Base-by-base conservation (phyloP, 768 basidiomycete species). In the Suillus plorans region DNA sequence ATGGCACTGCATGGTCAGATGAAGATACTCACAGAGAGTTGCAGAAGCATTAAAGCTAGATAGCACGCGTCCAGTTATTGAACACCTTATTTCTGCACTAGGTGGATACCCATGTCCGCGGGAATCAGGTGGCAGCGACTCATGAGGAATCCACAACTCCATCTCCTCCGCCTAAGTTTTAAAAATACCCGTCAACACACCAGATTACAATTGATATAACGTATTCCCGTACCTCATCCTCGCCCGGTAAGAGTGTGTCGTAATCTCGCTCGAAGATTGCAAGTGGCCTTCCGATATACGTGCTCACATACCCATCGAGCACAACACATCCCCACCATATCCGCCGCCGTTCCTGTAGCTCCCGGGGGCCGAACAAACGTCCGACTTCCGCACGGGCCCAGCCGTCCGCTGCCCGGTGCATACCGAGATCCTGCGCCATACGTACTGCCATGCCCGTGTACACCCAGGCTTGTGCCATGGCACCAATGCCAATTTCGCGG, bases 351-450 rank as follows among this genome's bases (percentile, higher is more conserved):
- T 90, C 88, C 69, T 89, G 85, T 65, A 91, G 77, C 75, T 91
- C 89, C 73, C 80, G 79, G 61, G 78, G 76, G 2, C 80, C 81
- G 71, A 93, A 92, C 50, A 93, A 69, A 57, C 67, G 73, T 0
- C 87, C 87, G 62, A 86, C 80, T 18, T 80, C 85, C 63, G 74
- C 84, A 34, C 87, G 77, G 22, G 84, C 83, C 92, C 92, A 94
- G 36, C 87, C 86, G 71, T 94, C 92, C 37, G 93, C 90, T 68
- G 83, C 84, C 42, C 91, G 84, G 71, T 94, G 92, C 84, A 94
- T 85, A 9, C 92, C 92, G 62, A 94, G 75, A 75, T 94, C 92
- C 76, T 93, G 92, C 18, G 92, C 92, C 92, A 95, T 94, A n/a
- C 94, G 84, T 44, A 95, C 88, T 0, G 90, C 93, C 89, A 93